Evolutionary conservation across 495 filamentous ascomycete species (phyloP), one percentile per base, ranked within the genome.

Genomic region (Penicillium daleae): DNA sequence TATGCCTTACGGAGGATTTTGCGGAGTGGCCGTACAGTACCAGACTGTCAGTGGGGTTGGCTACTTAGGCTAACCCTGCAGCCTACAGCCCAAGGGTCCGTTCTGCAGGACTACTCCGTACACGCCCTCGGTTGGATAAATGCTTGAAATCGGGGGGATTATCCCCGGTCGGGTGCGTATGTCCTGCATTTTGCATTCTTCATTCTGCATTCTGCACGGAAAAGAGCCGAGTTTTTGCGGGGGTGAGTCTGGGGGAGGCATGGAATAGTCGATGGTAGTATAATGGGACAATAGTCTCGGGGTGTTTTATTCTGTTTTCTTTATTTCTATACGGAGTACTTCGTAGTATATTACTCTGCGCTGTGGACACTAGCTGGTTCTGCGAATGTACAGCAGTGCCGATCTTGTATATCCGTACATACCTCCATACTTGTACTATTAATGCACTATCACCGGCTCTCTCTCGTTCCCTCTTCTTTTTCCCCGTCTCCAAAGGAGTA

Each of bases 111-210:
- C 24, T 51, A 19, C 33, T n/a, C n/a, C n/a, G n/a, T n/a, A n/a
- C n/a, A n/a, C 50, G 37, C 48, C 56, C 60, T 66, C 64, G 64
- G 64, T 52, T 66, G 64, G 64, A 63, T 57, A 66, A 66, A 66
- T 62, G 58, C 55, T 59, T 57, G 35, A 26, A n/a, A 17, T 4
- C 6, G 1, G 8, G 6, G 19, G n/a, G n/a, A n/a, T n/a, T n/a
- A n/a, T n/a, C 3, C 27, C 44, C 39, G 44, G 44, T 32, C 24
- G 9, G n/a, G 13, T 32, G 13, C 8, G 22, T 19, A 51, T 27
- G 26, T 29, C 49, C 29, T 52, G 49, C 42, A 46, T 12, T 2
- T 22, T 4, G 7, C 21, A 8, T 3, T 22, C 6, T 46, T 9
- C n/a, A 44, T 19, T 44, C 22, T 27, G 9, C 24, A 29, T 27